phyloP scores from a whole-genome alignment of 768 basidiomycete genomes.

The Rhizopogon vinicolor region DNA sequence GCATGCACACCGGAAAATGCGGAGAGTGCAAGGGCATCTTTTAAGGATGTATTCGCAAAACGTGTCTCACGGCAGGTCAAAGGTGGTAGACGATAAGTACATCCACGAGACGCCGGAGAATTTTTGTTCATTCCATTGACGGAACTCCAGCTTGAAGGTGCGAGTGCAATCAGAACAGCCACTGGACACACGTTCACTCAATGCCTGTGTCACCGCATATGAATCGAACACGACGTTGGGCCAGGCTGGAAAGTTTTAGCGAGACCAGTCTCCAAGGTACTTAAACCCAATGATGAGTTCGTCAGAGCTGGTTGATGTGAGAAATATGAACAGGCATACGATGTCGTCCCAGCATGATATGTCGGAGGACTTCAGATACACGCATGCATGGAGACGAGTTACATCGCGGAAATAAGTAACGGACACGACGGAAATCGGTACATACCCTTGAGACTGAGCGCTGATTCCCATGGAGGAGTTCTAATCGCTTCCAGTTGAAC shows the following conservation, averaged over 20 bases:
- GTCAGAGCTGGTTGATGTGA: background rate
- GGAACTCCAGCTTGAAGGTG: no score
- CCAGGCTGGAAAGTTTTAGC: background rate
- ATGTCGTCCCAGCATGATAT: background rate
- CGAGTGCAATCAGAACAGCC: background rate
- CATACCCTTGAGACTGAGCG: no score
- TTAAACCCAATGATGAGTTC: background rate
- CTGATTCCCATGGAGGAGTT: no score
- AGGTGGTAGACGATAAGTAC: background rate
- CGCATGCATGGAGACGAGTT: no score
- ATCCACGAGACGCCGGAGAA: background rate
- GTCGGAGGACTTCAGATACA: no score
- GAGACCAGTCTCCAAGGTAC: background rate
- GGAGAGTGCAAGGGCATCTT: no score
- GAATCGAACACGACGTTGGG: background rate
- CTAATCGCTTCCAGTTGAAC: no score
- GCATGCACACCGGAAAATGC: background rate
- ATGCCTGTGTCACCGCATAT: background rate
- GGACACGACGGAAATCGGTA: no score
- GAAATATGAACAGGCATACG: background rate
- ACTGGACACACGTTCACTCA: background rate
- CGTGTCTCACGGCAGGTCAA: background rate
- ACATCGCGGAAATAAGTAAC: no score
- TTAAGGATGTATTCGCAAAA: background rate
- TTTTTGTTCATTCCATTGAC: no score